These are phyloP conservation scores for Penicillium roqueforti DNA, from an alignment of 495 filamentous ascomycete genomes.

Conservation along the genomic window DNA sequence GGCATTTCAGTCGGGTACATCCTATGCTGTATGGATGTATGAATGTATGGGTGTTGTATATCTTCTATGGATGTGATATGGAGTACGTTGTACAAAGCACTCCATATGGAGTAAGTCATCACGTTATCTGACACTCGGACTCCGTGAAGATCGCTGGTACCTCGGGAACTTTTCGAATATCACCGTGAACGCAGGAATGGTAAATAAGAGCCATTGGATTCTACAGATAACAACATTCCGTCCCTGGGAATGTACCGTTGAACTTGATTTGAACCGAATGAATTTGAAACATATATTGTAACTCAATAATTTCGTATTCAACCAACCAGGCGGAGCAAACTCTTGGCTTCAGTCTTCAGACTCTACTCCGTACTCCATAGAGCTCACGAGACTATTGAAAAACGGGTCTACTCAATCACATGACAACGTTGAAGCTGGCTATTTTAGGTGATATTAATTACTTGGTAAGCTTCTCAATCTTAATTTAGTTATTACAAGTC, in stretches of 20 bases:
- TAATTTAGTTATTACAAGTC: no score
- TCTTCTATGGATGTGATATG: no score
- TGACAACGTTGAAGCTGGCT: no score
- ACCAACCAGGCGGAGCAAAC: background rate
- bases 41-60: no score
- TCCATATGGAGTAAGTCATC: background rate
- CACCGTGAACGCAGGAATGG: background rate
- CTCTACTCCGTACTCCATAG: no score
- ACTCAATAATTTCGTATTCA: background rate
- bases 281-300: background rate
- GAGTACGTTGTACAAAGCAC: no score
- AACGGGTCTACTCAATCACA: no score
- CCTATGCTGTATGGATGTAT: no score
- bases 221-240: background rate
- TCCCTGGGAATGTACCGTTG: background rate
- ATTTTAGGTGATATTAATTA: no score
- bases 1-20: no score
- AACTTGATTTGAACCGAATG: background rate
- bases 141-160: background rate
- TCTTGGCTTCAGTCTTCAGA: no score
- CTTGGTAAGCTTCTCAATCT: no score
- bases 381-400: constrained; percentile 3
- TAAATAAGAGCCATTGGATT: background rate
- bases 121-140: background rate
- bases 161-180: background rate